Base-by-base conservation (phyloP, 345 rosid species). In the Triadica sebifera region DNA sequence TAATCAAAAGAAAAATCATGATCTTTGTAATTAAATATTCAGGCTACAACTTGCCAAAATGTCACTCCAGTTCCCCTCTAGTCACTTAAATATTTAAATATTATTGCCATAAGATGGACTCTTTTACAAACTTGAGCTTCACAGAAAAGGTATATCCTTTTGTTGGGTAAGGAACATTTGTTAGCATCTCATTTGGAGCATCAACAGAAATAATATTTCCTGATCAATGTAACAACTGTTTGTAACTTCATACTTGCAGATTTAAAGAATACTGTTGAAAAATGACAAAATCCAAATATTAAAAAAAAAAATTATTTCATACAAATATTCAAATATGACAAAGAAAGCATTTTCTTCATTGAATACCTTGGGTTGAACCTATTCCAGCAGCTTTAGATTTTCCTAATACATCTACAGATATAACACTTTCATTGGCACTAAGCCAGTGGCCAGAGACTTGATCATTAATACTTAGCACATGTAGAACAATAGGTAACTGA, bases 111-210 rank as follows among this genome's bases (percentile, higher is more conserved):
- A 63, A 43, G 25, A 65, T 65, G 51, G 69, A 66, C 4, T 59
- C 49, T 45, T 64, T 58, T 56, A 75, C 87, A 75, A 37, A 94
- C 98, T 93, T 87, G 86, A 90, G 84, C 78, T 85, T 90, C 80
- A 94, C 89, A 45, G 85, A 41, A 83, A 94, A 94, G 74, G 74
- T 82, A 78, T 84, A 94, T 78, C 98, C 97, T 77, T 85, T 85
- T 10, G 81, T 65, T 20, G 94, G 96, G 85, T 83, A 83, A 58
- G 95, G 93, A 76, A 83, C 87, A 81, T 94, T 94, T 71, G 96
- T 86, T 39, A 90, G 83, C 73, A 84, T 86, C 87, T 86, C 93
- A 79, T 78, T 83, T 38, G 98, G 97, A 65, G 94, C 90, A 79
- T 85, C 86, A 80, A 92, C 79, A 41, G 81, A 75, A 76, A 92